Evolutionary conservation across 2,329 filamentous ascomycete species (phyloP), one percentile per base, ranked within the genome.

Genomic region (Lasiodiplodia hormozganensis): DNA sequence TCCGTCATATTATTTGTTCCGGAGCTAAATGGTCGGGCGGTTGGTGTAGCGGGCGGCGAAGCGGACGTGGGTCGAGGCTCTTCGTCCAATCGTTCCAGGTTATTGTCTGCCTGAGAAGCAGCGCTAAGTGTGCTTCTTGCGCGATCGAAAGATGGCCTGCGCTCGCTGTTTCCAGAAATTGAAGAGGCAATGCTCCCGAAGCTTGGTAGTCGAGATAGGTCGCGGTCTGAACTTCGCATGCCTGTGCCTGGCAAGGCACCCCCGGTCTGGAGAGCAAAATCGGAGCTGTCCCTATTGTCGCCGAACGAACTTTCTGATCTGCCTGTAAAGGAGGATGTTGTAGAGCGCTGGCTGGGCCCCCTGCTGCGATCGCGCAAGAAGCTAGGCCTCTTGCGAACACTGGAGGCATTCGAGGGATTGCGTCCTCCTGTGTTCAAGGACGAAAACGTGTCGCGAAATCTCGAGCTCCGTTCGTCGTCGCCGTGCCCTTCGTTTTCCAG

Each of bases 101-200:
- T 81, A 51, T 87, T 52, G 14, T 68, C 85, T 3, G 76, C 76
- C 38, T 75, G 72, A 14, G 72, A 80, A 47, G 77, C 78, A 53
- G 77, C 78, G 57, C 78, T 74, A 69, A 80, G 80, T 57, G 81
- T 75, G 71, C 78, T 73, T 74, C 82, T 71, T 75, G 81, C 72
- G 78, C 82, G 71, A 79, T 83, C 70, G 83, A 73, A 73, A 75
- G 70, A 66, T 51, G 77, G 78, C 53, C 77, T 77, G 58, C 79
- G 74, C 52, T 83, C 83, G 74, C 86, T 83, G 73, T 86, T 81
- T 72, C 82, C 84, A 25, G 87, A 88, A 36, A 89, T 82, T 0
- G 91, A 92, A 5, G 94, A 97, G 2, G 89, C 91, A 82, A 97
- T 93, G 77, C 95, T 97, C 25, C 94, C 94, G 69, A 97, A 86